phyloP scores from a whole-genome alignment of 1,139 yeast genomes.

The Hanseniaspora gamundiae region DNA sequence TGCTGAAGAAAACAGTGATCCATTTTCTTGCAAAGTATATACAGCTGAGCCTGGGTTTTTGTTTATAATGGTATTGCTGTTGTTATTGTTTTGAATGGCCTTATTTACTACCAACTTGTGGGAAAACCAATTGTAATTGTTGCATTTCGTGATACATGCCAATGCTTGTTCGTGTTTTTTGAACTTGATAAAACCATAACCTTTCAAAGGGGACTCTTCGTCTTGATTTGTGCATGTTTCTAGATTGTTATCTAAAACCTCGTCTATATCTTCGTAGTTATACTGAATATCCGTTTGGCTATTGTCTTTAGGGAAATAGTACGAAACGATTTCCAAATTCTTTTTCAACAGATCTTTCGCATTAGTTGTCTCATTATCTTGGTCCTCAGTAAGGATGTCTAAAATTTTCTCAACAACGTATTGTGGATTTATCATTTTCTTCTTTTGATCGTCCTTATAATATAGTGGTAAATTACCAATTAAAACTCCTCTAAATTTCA shows the following conservation, averaged over 20 bases:
- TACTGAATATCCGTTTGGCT: conserved; percentile 8
- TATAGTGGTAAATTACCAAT: conserved; percentile 21
- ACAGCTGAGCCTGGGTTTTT: neutral
- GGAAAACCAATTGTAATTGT: conserved; percentile 21
- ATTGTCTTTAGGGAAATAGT: conserved; percentile 19
- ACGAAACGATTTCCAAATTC: conserved; percentile 16
- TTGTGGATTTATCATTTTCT: conserved; percentile 12
- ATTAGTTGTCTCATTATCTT: neutral
- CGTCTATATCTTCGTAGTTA: conserved; percentile 4
- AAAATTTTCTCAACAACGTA: conserved; percentile 15
- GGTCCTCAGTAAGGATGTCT: conserved; percentile 2
- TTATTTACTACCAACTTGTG: conserved; percentile 20
- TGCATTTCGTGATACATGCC: conserved; percentile 29
- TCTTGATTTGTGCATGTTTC: conserved; percentile 10
- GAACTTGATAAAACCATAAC: conserved; percentile 39
- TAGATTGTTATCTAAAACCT: neutral
- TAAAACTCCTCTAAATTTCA: conserved; percentile 21
- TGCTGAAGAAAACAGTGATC: neutral
- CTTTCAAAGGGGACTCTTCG: conserved; percentile 22
- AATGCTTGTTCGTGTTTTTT: conserved; percentile 29
- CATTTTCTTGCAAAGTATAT: neutral
- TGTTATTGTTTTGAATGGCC: conserved; percentile 19
- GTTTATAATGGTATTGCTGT: neutral
- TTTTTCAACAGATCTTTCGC: no score
- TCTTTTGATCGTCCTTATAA: conserved; percentile 2